Percentiles rank a stretch among this genome's conserved stretches.
Conservation (phyloP, 176 grass and related monocot genomes). For the Carex scoparia region DNA sequence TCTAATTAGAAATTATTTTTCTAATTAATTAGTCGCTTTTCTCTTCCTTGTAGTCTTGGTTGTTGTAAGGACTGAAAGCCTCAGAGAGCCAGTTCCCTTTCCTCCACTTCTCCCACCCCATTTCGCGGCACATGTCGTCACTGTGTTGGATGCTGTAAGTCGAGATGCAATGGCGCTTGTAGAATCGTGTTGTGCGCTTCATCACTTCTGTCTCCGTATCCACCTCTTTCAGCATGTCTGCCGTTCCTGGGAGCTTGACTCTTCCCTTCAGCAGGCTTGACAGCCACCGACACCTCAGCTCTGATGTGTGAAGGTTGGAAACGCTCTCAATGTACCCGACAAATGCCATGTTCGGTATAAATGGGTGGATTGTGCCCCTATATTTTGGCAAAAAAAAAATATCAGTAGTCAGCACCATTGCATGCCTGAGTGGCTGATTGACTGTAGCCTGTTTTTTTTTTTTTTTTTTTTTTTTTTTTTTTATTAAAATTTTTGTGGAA, state of each 20-base stretch:
- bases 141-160: slow-evolving; percentile 99
- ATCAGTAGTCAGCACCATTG: not conserved
- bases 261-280: slow-evolving; percentile 51
- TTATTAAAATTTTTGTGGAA: too few relatives aligned
- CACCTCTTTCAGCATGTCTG: slow-evolving; percentile 52
- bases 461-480: too few relatives aligned
- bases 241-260: slow-evolving; percentile 53
- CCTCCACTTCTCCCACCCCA: slow-evolving; percentile 54
- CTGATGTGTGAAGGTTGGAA: slow-evolving; percentile 96
- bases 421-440: not conserved
- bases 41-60: slow-evolving; percentile 79
- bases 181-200: slow-evolving; percentile 85
- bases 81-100: slow-evolving; percentile 77
- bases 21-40: slow-evolving; percentile 9
- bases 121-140: slow-evolving; percentile 86
- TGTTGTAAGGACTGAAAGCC: slow-evolving; percentile 78
- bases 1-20: not conserved
- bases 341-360: slow-evolving; percentile 96
- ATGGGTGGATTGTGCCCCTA: slow-evolving; percentile 88
- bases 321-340: slow-evolving; percentile 98
- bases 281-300: slow-evolving; percentile 88
- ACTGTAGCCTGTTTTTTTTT: too few relatives aligned
- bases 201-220: slow-evolving; percentile 64
- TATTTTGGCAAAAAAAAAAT: not conserved
- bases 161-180: slow-evolving; percentile 97